These are phyloP conservation scores for Podospora comata DNA, from an alignment of 495 filamentous ascomycete genomes.

Conservation along the genomic window DNA sequence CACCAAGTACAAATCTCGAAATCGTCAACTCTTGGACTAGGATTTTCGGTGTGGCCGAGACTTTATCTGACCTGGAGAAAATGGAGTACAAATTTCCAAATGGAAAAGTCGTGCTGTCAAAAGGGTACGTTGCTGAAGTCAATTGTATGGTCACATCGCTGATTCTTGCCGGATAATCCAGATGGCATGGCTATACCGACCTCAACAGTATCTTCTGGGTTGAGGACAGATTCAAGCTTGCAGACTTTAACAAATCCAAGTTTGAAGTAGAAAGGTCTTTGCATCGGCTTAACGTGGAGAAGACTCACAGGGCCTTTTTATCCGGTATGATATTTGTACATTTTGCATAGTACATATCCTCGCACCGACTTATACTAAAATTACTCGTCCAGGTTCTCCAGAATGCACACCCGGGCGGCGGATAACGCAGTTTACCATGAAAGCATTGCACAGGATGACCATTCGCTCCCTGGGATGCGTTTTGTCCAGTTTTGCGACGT, in stretches of 20 bases:
- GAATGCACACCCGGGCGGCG: slow-evolving; percentile 19
- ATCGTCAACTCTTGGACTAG: slow-evolving; percentile 37
- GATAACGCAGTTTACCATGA: slow-evolving; percentile 12
- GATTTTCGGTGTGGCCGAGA: slow-evolving; percentile 35
- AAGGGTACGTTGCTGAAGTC: too few species aligned
- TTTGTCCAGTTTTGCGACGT: slow-evolving; percentile 41
- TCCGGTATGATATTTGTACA: too few species aligned
- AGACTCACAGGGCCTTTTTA: too few species aligned
- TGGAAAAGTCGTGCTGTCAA: background rate
- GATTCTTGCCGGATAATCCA: slow-evolving; percentile 14
- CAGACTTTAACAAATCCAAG: slow-evolving; percentile 41
- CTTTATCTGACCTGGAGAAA: slow-evolving; percentile 34
- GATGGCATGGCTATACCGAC: slow-evolving; percentile 43
- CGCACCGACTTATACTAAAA: background rate
- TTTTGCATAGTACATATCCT: too few species aligned
- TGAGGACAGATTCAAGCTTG: slow-evolving; percentile 39
- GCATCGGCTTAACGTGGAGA: too few species aligned
- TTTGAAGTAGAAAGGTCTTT: slow-evolving; percentile 27
- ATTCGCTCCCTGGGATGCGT: slow-evolving; percentile 46
- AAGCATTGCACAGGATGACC: slow-evolving; percentile 36
- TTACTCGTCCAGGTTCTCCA: slow-evolving; percentile 9
- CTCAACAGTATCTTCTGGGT: slow-evolving; percentile 42
- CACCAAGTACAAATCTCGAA: slow-evolving; percentile 32
- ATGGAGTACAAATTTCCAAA: background rate
- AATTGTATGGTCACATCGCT: too few species aligned